Percentiles rank a stretch among this genome's conserved stretches.
Evolutionary conservation across 495 filamentous ascomycete species (phyloP).

Genomic region (Trichoderma erinaceum): DNA sequence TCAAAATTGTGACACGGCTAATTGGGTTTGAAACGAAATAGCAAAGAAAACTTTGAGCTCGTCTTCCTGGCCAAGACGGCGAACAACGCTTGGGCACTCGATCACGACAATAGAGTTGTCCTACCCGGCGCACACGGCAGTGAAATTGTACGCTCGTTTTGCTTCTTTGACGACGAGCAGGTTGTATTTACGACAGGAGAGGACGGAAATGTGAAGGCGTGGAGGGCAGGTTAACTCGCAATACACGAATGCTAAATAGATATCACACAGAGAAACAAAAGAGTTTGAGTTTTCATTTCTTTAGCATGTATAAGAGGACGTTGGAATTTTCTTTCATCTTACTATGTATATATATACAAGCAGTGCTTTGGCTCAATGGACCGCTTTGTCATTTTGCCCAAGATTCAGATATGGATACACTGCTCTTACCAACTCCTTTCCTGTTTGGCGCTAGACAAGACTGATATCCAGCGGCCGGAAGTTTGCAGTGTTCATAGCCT

Average conservation of each 20-base stretch:
- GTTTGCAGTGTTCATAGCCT: too few relatives aligned
- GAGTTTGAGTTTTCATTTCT: background rate
- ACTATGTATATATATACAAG: background rate
- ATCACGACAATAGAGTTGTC: conserved; percentile 54
- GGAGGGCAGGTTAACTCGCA: conserved; percentile 33
- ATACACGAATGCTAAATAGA: background rate
- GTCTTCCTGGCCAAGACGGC: conserved; percentile 51
- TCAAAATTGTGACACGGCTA: background rate
- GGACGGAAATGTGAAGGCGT: conserved; percentile 67
- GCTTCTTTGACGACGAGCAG: conserved; percentile 63
- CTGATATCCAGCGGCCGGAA: too few relatives aligned
- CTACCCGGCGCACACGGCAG: conserved; percentile 73
- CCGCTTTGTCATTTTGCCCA: background rate
- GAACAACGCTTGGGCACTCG: conserved; percentile 53
- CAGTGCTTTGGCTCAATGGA: background rate
- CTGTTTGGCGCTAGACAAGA: too few relatives aligned
- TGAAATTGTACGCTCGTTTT: conserved; percentile 77
- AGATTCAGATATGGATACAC: too few relatives aligned
- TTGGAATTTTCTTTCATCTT: background rate
- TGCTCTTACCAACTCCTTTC: too few relatives aligned
- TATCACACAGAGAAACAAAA: background rate
- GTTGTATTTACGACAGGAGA: conserved; percentile 73
- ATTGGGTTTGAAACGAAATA: conserved; percentile 24
- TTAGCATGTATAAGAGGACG: background rate
- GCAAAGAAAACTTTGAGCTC: conserved; percentile 60